phyloP scores from a whole-genome alignment of 305 asterid species.

The Andrographis paniculata region DNA sequence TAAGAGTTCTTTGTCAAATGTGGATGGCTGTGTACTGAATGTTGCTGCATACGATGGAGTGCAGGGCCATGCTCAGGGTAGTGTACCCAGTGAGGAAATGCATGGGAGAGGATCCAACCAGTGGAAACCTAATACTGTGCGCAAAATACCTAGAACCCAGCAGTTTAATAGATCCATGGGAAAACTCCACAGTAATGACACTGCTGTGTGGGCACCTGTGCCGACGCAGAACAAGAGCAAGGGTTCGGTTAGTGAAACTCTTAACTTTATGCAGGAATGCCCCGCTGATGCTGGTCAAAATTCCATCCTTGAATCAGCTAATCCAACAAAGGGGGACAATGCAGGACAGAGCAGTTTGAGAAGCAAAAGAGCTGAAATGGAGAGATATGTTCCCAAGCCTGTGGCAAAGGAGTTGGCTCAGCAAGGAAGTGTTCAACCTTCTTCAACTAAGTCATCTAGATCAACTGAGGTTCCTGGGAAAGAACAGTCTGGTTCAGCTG shows the following conservation, averaged over 20 bases:
- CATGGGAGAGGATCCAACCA: slow-evolving; percentile 45
- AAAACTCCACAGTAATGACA: slow-evolving; percentile 51
- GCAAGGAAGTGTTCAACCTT: slow-evolving; percentile 43
- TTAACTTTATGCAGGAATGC: slow-evolving; percentile 30
- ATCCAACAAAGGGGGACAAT: slow-evolving; percentile 34
- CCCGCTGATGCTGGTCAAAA: slow-evolving; percentile 40
- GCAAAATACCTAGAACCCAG: slow-evolving; percentile 57
- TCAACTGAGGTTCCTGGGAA: slow-evolving; percentile 33
- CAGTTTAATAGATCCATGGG: slow-evolving; percentile 50
- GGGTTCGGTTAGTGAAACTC: slow-evolving; percentile 38
- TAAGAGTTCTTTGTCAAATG: slow-evolving; percentile 29
- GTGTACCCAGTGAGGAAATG: slow-evolving; percentile 39
- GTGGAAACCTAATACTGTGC: slow-evolving; percentile 59
- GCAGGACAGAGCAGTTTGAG: slow-evolving; percentile 40
- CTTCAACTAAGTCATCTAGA: slow-evolving; percentile 27
- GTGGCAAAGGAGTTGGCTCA: slow-evolving; percentile 91
- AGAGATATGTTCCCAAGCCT: slow-evolving; percentile 91
- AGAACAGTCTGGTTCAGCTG: slow-evolving; percentile 20
- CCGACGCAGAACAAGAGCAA: slow-evolving; percentile 56
- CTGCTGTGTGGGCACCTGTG: slow-evolving; percentile 94
- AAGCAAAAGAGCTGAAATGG: slow-evolving; percentile 96
- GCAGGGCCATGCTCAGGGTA: slow-evolving; percentile 33
- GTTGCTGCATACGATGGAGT: slow-evolving; percentile 24
- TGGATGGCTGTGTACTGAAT: slow-evolving; percentile 29
- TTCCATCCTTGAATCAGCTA: slow-evolving; percentile 26